phyloP scores from a whole-genome alignment of 2,329 filamentous ascomycete species.

The Beauveria sp. region DNA sequence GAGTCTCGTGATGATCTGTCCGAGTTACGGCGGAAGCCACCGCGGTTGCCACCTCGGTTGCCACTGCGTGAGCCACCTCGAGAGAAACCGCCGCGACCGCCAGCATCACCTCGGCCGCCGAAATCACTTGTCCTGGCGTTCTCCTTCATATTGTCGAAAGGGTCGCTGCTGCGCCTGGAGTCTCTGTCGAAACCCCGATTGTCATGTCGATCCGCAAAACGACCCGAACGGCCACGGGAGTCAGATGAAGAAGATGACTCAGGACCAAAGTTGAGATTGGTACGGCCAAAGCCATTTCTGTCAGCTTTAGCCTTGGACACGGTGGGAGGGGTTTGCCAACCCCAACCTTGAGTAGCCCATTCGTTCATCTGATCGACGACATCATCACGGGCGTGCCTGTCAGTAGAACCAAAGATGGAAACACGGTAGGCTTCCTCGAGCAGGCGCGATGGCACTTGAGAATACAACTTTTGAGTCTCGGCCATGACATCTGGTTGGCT shows the following conservation, averaged over 20 bases:
- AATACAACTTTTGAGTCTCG: constrained; percentile 26
- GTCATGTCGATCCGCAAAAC: constrained; percentile 7
- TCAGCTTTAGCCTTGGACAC: constrained; percentile 21
- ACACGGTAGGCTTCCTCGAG: constrained; percentile 40
- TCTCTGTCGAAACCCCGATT: neutral
- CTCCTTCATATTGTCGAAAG: constrained; percentile 17
- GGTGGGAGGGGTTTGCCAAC: constrained; percentile 40
- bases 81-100: neutral
- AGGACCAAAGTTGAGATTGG: constrained; percentile 28
- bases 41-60: constrained; percentile 4
- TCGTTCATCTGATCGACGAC: constrained; percentile 45
- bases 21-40: constrained; percentile 5
- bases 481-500: neutral
- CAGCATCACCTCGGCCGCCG: neutral
- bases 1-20: neutral
- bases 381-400: constrained; percentile 29
- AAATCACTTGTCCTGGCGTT: constrained; percentile 11
- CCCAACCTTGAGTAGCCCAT: constrained; percentile 45
- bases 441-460: constrained; percentile 27
- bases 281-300: constrained; percentile 25
- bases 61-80: constrained; percentile 1
- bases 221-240: constrained; percentile 10
- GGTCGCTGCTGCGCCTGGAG: constrained; percentile 11
- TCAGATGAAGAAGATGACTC: constrained; percentile 1
- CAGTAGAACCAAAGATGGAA: constrained; percentile 48